These are phyloP conservation scores for Talaromyces thailandensis DNA, from an alignment of 495 filamentous ascomycete species.

Conservation along the genomic window DNA sequence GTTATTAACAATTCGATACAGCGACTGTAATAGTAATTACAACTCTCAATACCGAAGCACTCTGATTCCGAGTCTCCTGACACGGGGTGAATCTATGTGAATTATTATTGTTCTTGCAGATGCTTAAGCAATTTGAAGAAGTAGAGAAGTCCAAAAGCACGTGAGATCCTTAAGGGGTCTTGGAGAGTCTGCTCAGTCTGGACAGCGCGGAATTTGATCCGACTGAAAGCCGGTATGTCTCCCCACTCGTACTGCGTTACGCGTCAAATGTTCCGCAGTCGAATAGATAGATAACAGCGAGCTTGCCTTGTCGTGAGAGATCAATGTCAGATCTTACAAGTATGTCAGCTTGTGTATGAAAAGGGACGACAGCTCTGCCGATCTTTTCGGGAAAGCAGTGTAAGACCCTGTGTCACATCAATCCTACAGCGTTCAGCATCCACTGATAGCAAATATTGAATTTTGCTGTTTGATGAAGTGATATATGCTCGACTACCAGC, in stretches of 20 bases:
- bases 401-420: neutral
- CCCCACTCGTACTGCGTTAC: neutral
- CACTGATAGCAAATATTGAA: neutral
- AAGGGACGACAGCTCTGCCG: neutral
- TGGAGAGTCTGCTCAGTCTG: neutral
- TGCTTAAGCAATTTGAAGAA: neutral
- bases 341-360: neutral
- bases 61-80: neutral
- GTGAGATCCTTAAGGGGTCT: neutral
- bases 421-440: neutral
- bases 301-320: neutral
- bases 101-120: too few relatives aligned
- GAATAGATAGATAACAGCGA: neutral
- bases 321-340: neutral
- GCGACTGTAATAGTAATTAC: neutral
- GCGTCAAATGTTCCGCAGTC: neutral
- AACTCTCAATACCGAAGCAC: neutral
- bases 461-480: neutral
- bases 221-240: neutral
- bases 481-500: neutral
- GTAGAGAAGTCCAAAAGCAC: neutral
- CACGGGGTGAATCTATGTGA: neutral
- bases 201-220: neutral
- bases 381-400: neutral
- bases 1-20: neutral